Base-by-base conservation (phyloP, 495 filamentous ascomycete genomes). In the Aspergillus sparsus region DNA sequence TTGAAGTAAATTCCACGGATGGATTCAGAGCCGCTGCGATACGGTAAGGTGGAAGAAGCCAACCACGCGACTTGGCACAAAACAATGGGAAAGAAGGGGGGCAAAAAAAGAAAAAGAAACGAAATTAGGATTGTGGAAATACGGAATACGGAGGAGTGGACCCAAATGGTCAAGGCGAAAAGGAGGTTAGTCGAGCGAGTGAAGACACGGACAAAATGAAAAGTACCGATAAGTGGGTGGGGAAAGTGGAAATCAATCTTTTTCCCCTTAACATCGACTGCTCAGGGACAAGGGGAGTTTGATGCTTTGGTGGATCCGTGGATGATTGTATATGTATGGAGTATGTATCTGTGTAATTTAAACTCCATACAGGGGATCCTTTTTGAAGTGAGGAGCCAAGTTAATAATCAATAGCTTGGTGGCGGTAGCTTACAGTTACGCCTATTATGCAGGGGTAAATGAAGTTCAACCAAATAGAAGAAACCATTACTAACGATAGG, bases 21-120 rank as follows among this genome's bases (percentile, higher is more conserved):
- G 36, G 31, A 33, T 27, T 27, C 36, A 36, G 50, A 12, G 18
- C 18, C 32, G 39, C 21, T 51, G 10, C 49, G 1, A 3, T 51
- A 49, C 33, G 55, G 55, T 31, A 13, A 49, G 31, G n/a, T 27
- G 42, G 21, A 12, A 51, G 49, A 51, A 51, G 49, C 49, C 49
- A 51, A 51, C 21, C 49, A 51, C 49, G 49, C 49, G 49, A 34
- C 34, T 51, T 31, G 4, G 21, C 21, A 32, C 21, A 11, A 32
- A 33, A 51, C 49, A 34, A 51, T 33, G 49, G 7, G 31, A 12
- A 13, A 34, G 21, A 13, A 13, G 12, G 18, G 18, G 21, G 31
- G 31, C 13, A 34, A 13, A 12, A 12, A 51, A 34, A 10, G 32
- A 47, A 32, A 31, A 15, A 11, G 37, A 34, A 51, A 34, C 4